A percentile compares a stretch with the other conserved stretches of the same genome.
Evolutionary conservation across 495 filamentous ascomycete genomes (phyloP).

Genomic region (Penicillium steckii): DNA sequence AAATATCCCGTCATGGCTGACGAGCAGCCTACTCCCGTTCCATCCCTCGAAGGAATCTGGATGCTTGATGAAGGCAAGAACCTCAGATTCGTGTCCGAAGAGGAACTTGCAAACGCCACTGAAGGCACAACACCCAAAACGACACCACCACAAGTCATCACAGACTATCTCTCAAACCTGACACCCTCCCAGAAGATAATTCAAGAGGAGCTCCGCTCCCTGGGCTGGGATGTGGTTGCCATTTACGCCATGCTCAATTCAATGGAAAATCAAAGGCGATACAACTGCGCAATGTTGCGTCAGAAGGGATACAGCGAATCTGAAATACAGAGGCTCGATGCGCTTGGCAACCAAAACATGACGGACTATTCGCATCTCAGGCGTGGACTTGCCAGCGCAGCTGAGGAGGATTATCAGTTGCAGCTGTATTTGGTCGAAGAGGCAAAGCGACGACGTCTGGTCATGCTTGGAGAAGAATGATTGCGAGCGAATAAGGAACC

Average conservation of each 20-base stretch:
- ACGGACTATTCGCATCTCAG: neutral
- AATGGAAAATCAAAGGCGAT: neutral
- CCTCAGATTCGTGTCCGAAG: neutral
- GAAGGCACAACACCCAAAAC: neutral
- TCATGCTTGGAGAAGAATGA: neutral
- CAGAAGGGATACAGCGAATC: neutral
- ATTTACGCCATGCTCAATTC: neutral
- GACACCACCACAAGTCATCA: neutral
- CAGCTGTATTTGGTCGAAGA: neutral
- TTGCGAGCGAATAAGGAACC: no score
- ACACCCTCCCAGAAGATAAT: neutral
- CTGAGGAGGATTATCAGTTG: neutral
- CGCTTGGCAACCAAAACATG: neutral
- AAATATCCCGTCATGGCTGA: neutral
- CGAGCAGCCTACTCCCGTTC: neutral
- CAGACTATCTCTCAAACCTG: neutral
- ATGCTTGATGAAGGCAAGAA: neutral
- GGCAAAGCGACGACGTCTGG: neutral
- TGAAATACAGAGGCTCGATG: neutral
- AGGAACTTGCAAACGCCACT: neutral
- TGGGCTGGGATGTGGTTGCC: neutral
- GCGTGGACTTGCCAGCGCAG: neutral
- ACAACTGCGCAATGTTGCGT: neutral
- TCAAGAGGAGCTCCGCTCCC: neutral
- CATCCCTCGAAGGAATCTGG: neutral